These are phyloP conservation scores for Apiotrichum brassicae DNA, from an alignment of 1,284 basidiomycete genomes.

Conservation along the genomic window DNA sequence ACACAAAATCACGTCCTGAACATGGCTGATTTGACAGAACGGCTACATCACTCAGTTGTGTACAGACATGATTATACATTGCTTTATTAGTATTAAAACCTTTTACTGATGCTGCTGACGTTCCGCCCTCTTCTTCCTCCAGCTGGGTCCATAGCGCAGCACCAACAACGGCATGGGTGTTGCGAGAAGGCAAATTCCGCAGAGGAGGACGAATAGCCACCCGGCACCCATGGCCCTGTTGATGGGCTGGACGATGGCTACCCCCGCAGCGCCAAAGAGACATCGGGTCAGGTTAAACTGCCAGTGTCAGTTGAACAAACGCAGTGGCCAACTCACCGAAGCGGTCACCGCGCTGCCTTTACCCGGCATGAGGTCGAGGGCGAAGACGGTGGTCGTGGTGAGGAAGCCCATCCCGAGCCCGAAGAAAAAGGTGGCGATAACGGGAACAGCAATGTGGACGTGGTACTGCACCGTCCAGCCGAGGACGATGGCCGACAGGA, in stretches of 20 bases:
- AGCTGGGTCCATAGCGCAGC: slow-evolving; percentile 9
- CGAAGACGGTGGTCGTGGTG: slow-evolving; percentile 25
- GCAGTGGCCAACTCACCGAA: slow-evolving; percentile 13
- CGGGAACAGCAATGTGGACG: slow-evolving; percentile 31
- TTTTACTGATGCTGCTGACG: too few species aligned
- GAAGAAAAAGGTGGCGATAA: slow-evolving; percentile 33
- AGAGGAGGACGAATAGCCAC: slow-evolving; percentile 43
- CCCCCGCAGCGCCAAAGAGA: slow-evolving; percentile 30
- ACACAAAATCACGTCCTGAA: too few species aligned
- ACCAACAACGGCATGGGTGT: slow-evolving; percentile 30
- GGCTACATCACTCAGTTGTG: too few species aligned
- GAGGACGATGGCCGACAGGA: slow-evolving; percentile 24
- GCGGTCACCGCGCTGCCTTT: slow-evolving; percentile 35
- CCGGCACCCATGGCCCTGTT: slow-evolving; percentile 35
- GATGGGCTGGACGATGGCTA: slow-evolving; percentile 28
- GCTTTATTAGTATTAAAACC: too few species aligned
- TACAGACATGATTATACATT: too few species aligned
- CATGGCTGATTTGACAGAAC: too few species aligned
- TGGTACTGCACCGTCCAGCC: slow-evolving; percentile 31
- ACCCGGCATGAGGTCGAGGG: slow-evolving; percentile 32
- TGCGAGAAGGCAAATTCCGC: slow-evolving; percentile 29
- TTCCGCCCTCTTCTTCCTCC: slow-evolving; percentile 12
- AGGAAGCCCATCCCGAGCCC: slow-evolving; percentile 25
- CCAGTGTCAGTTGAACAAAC: neutral
- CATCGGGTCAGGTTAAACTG: slow-evolving; percentile 39